Evolutionary conservation across 331 rosid species (phyloP).

Genomic region (Erythrophleum ivorense): DNA sequence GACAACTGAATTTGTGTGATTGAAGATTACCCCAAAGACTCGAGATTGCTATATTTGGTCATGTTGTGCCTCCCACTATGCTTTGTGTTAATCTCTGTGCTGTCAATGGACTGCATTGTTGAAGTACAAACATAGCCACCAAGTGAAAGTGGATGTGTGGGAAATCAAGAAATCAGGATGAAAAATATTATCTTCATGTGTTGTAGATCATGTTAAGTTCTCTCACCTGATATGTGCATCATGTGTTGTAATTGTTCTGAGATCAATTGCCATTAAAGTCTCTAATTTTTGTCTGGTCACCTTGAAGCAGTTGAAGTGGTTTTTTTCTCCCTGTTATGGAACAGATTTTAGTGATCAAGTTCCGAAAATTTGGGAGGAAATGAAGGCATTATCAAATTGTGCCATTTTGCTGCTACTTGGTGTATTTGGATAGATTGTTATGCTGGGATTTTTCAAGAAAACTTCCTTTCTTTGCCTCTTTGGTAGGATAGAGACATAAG

Average conservation of each 20-base stretch:
- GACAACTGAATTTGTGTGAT: neutral
- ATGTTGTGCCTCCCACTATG: neutral
- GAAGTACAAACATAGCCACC: neutral
- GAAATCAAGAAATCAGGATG: slow-evolving; percentile 2
- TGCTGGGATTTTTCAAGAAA: neutral
- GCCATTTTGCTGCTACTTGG: neutral
- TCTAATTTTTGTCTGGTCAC: neutral
- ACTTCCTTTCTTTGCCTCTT: neutral
- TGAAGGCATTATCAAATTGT: neutral
- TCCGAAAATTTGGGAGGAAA: neutral
- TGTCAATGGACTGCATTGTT: neutral
- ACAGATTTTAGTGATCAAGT: neutral
- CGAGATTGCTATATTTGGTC: neutral
- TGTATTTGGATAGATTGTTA: neutral
- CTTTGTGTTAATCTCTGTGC: neutral
- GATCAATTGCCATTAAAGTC: neutral
- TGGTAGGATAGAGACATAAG: neutral
- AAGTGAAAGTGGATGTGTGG: neutral
- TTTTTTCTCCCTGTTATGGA: neutral
- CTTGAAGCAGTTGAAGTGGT: neutral
- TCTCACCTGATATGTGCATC: neutral
- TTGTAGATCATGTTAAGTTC: neutral
- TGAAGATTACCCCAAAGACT: neutral
- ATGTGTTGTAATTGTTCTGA: neutral
- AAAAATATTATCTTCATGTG: neutral